These are phyloP conservation scores for Arthrobotrys sphaeroides DNA, from an alignment of 2,329 filamentous ascomycete species.

Conservation along the genomic window DNA sequence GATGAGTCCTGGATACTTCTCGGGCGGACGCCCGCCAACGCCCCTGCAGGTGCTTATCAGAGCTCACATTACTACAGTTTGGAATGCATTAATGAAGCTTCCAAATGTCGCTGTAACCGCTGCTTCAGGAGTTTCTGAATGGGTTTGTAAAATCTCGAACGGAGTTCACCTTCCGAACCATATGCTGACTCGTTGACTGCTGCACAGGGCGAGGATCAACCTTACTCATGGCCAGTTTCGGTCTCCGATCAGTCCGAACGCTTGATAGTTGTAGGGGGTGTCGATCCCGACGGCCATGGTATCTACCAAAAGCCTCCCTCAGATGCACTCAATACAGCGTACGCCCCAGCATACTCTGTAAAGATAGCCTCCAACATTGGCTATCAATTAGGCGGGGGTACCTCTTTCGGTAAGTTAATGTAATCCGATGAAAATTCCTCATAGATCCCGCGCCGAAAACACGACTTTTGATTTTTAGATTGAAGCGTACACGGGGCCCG, in stretches of 20 bases:
- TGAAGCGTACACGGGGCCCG: not conserved
- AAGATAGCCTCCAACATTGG: slow-evolving; percentile 46
- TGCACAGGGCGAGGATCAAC: not conserved
- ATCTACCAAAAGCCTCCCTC: slow-evolving; percentile 15
- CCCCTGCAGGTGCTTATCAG: not conserved
- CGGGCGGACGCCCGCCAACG: not conserved
- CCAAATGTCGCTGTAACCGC: slow-evolving; percentile 20
- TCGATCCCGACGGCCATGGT: slow-evolving; percentile 17
- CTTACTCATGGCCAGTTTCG: slow-evolving; percentile 19
- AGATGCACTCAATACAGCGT: not conserved
- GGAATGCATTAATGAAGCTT: not conserved
- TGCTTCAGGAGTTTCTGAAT: slow-evolving; percentile 17
- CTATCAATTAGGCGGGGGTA: slow-evolving; percentile 29
- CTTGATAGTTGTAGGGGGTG: slow-evolving; percentile 34
- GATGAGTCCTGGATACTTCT: slow-evolving; percentile 36
- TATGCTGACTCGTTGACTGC: no score
- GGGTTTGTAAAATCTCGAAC: slow-evolving; percentile 23
- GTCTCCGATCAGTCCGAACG: not conserved
- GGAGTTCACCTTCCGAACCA: not conserved
- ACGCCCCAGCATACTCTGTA: slow-evolving; percentile 30
- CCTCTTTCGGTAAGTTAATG: slow-evolving; percentile 33
- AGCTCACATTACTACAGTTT: no score
- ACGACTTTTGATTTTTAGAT: not conserved
- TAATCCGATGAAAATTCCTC: no score
- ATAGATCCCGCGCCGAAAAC: no score